Evolutionary conservation across 768 basidiomycete species (phyloP).

Genomic region (Harrya chromipes): DNA sequence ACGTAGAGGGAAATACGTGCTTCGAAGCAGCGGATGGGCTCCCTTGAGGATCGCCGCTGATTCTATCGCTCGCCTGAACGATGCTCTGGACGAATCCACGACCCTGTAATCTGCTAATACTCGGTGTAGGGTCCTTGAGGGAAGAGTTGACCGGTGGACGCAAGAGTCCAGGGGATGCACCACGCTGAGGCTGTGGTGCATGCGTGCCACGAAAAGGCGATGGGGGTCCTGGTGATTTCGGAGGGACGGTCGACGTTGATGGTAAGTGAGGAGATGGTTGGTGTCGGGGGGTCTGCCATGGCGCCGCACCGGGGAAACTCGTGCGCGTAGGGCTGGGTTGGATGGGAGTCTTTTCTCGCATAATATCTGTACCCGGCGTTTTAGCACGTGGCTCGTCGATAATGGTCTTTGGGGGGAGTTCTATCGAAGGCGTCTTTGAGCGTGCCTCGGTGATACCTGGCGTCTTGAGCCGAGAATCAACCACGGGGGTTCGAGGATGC

Average conservation of each 20-base stretch:
- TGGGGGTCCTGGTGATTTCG: constrained; percentile 29
- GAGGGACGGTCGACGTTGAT: constrained; percentile 25
- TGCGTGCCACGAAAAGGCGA: constrained; percentile 42
- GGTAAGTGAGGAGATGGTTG: constrained; percentile 33
- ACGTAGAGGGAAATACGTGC: constrained; percentile 25
- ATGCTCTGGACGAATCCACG: constrained; percentile 85
- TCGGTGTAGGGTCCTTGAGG: constrained; percentile 74
- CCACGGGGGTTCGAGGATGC: constrained; percentile 22
- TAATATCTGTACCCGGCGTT: constrained; percentile 16
- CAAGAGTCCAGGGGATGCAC: constrained; percentile 57
- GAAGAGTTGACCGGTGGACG: constrained; percentile 39
- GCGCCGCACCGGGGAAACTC: constrained; percentile 14
- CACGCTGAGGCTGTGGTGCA: constrained; percentile 39
- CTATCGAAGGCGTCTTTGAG: constrained; percentile 18
- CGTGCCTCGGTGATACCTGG: constrained; percentile 12
- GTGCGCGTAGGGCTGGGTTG: constrained; percentile 16
- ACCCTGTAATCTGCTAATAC: constrained; percentile 77
- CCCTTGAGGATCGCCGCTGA: constrained; percentile 36
- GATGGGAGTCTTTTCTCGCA: constrained; percentile 14
- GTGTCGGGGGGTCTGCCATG: constrained; percentile 25
- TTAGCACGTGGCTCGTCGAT: constrained; percentile 22
- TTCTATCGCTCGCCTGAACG: constrained; percentile 63
- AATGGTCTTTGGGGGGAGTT: constrained; percentile 10
- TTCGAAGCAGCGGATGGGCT: constrained; percentile 30
- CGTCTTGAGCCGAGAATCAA: constrained; percentile 14